phyloP scores from a whole-genome alignment of 1,139 yeast genomes.

The Sugiyamaella xylanicola region DNA sequence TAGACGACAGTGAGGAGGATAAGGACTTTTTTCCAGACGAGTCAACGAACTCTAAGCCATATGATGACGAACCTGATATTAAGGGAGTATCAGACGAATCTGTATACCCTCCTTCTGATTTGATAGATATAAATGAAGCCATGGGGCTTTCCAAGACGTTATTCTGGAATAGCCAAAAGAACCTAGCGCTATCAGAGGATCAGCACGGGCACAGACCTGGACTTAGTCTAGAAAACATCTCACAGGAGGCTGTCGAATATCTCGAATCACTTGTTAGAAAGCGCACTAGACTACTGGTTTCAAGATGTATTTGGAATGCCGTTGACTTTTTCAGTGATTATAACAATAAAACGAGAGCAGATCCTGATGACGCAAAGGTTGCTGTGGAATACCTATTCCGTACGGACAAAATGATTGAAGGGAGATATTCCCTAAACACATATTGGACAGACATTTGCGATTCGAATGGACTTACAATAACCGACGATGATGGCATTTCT shows the following conservation, averaged over 20 bases:
- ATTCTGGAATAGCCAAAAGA: conserved; percentile 4
- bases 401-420: background rate
- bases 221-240: background rate
- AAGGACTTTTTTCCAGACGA: no score
- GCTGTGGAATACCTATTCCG: background rate
- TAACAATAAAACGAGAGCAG: no score
- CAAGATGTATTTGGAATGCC: conserved; percentile 6
- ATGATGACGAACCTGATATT: no score
- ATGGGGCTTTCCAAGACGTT: conserved; percentile 3
- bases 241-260: conserved; percentile 7
- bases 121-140: conserved; percentile 24
- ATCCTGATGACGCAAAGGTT: no score
- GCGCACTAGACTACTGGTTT: background rate
- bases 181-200: background rate
- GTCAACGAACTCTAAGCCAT: no score
- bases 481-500: no score
- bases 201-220: background rate
- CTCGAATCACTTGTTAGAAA: background rate
- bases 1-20: no score
- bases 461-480: background rate
- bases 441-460: background rate
- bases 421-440: background rate
- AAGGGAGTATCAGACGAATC: no score
- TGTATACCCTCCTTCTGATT: no score
- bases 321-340: no score